Evolutionary conservation across 371 early-diverging fungal genomes (phyloP).

Genomic region (Mucor mucedo): DNA sequence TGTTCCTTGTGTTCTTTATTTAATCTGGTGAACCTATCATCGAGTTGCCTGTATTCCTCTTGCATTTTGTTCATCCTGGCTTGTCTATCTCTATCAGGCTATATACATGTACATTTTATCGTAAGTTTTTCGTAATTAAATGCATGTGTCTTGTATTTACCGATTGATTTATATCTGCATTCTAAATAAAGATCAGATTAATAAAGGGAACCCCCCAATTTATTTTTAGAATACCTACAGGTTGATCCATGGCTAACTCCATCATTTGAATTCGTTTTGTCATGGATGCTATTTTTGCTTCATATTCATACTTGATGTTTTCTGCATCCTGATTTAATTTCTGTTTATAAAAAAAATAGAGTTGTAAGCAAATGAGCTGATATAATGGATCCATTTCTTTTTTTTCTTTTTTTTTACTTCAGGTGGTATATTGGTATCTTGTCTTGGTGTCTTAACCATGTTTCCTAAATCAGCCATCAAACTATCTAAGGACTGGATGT

Average conservation of each 20-base stretch:
- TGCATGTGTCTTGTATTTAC: background rate
- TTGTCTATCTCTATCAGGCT: slow-evolving; percentile 2
- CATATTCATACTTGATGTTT: slow-evolving; percentile 59
- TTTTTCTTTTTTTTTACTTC: background rate
- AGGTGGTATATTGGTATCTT: slow-evolving; percentile 6
- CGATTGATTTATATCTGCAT: background rate
- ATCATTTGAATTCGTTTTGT: slow-evolving; percentile 51
- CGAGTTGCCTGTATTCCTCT: slow-evolving; percentile 48
- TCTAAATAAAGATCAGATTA: too few species aligned
- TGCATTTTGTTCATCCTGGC: slow-evolving; percentile 34
- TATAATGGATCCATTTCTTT: background rate
- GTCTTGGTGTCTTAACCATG: slow-evolving; percentile 56
- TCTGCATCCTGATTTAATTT: background rate
- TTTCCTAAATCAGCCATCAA: slow-evolving; percentile 85
- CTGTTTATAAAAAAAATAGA: too few species aligned
- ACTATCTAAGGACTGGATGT: slow-evolving; percentile 57
- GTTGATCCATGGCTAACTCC: slow-evolving; percentile 41
- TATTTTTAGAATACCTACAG: background rate
- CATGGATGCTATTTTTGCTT: slow-evolving; percentile 56
- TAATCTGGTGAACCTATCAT: slow-evolving; percentile 60
- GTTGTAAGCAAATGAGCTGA: too few species aligned
- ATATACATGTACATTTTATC: background rate
- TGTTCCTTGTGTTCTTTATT: slow-evolving; percentile 75
- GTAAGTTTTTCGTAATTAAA: background rate
- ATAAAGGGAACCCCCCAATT: background rate